Percentiles rank a stretch among this genome's conserved stretches.
phyloP scores from a whole-genome alignment of 2,329 filamentous ascomycete species.

The Dactylonectria macrodidyma region DNA sequence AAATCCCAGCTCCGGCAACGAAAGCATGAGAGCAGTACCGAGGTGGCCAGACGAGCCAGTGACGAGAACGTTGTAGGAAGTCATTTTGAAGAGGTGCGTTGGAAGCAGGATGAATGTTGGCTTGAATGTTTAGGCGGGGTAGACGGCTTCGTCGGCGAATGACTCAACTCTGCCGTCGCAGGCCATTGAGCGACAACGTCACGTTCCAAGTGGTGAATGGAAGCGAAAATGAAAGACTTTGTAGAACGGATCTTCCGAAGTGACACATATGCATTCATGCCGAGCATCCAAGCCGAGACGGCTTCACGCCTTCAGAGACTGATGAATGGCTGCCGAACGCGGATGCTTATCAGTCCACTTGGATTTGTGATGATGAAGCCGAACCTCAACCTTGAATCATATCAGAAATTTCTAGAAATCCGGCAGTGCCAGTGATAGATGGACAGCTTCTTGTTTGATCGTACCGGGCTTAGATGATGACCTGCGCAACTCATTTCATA shows the following conservation, averaged over 20 bases:
- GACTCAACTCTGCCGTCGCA: constrained; percentile 16
- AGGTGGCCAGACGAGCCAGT: constrained; percentile 64
- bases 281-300: too few species aligned
- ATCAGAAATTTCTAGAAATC: too few species aligned
- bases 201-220: not conserved
- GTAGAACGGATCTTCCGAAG: not conserved
- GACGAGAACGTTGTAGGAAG: constrained; percentile 56
- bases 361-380: too few species aligned
- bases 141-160: not conserved
- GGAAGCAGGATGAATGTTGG: not conserved
- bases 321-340: too few species aligned
- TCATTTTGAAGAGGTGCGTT: constrained; percentile 22
- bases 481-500: too few species aligned
- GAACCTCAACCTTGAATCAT: too few species aligned
- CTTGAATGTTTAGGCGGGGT: not conserved
- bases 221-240: not conserved
- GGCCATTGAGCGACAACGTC: not conserved
- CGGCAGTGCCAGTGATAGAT: too few species aligned
- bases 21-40: constrained; percentile 62
- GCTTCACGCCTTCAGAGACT: too few species aligned
- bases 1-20: constrained; percentile 57
- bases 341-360: too few species aligned
- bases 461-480: too few species aligned
- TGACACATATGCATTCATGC: not conserved
- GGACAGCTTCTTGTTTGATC: too few species aligned